Conservation (phyloP, 2,329 filamentous ascomycete species). For the Colletotrichum theobromicola region DNA sequence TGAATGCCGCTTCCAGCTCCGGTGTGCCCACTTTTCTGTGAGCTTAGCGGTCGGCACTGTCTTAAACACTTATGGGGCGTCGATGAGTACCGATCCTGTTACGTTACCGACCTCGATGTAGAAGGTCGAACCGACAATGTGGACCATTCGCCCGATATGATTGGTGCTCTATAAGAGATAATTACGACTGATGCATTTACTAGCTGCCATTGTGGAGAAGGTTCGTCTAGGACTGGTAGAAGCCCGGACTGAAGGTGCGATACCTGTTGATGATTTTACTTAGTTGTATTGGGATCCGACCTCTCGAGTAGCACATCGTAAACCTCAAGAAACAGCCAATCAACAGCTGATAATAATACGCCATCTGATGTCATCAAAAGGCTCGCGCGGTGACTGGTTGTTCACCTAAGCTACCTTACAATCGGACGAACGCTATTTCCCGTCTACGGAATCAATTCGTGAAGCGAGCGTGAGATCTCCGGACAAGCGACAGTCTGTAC, state of each 20-base stretch:
- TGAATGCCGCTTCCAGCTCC: background rate
- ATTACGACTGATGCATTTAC: background rate
- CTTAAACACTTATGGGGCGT: background rate
- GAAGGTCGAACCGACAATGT: background rate
- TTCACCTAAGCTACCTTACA: no score
- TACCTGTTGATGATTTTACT: background rate
- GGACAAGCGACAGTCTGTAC: background rate
- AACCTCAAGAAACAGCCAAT: background rate
- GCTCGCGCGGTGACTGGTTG: no score
- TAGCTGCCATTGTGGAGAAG: background rate
- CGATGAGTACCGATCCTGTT: background rate
- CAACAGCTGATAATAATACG: background rate
- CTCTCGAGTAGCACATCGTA: background rate
- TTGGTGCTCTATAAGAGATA: rapidly evolving
- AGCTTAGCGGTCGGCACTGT: background rate
- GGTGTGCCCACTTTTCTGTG: background rate
- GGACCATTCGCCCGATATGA: background rate
- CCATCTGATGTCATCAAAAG: background rate
- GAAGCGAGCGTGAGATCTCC: background rate
- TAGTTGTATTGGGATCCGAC: background rate
- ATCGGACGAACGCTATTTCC: background rate
- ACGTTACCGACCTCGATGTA: rapidly evolving
- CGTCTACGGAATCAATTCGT: background rate
- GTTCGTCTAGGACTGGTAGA: background rate
- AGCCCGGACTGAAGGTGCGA: background rate